Conservation (phyloP, 139 green algal species). For the Raphidocelis subcapitata region DNA sequence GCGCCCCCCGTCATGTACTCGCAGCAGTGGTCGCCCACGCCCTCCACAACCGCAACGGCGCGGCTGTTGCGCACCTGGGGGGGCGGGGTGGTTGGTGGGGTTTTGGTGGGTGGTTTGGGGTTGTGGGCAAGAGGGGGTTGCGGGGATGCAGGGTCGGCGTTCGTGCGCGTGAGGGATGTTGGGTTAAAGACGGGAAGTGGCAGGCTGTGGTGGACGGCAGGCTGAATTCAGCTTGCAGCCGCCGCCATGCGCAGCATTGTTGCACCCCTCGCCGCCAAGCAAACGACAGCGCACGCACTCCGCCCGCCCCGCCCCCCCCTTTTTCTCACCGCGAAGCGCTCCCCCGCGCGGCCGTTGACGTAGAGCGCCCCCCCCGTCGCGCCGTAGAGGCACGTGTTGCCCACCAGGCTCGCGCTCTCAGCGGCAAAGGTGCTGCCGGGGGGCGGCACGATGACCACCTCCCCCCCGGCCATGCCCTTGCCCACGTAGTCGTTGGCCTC, state of each 20-base stretch:
- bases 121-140: background rate
- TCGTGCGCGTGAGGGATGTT: background rate
- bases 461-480: constrained; percentile 98
- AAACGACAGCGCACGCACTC: too few species aligned
- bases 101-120: too few species aligned
- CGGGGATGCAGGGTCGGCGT: background rate
- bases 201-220: too few species aligned
- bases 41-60: constrained; percentile 94
- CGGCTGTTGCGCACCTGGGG: constrained; percentile 95
- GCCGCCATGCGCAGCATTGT: too few species aligned
- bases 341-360: constrained; percentile 86
- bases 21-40: constrained; percentile 97
- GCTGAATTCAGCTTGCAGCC: too few species aligned
- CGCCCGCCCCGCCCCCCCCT: background rate
- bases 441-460: constrained; percentile 88
- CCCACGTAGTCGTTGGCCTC: constrained; percentile 99
- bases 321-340: constrained; percentile 80
- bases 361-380: constrained; percentile 95
- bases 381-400: constrained; percentile 99
- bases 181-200: too few species aligned
- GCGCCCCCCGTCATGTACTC: constrained; percentile 98
- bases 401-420: constrained; percentile 78
- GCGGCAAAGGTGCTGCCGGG: constrained; percentile 58
- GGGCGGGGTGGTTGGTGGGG: constrained; percentile 24
- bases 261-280: too few species aligned